Base-by-base conservation (phyloP, 2,329 filamentous ascomycete species). In the Colletotrichum sp. region DNA sequence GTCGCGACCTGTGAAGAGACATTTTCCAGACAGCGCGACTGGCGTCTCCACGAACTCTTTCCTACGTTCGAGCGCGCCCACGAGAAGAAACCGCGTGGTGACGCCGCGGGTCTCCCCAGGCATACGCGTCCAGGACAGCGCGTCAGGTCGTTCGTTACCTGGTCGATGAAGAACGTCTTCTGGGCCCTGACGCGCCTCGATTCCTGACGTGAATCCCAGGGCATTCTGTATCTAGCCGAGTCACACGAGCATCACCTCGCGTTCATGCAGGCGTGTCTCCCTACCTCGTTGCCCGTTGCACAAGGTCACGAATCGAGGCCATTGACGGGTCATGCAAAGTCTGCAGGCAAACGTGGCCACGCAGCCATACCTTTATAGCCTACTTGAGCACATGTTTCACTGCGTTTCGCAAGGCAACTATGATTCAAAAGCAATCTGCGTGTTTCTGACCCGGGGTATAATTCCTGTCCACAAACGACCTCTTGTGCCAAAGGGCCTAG, bases 391-490 rank as follows among this genome's bases (percentile, higher is more conserved):
- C 28, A 36, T 7, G n/a, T 12, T 21, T 9, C 60, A 38, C 32
- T 4, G 32, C 5, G 30, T 16, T 28, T 6, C 24, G 4, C 16
- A 15, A 21, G n/a, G 10, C 18, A 38, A 13, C 21, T 6, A 7
- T 2, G 0, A 34, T 13, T 48, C 3, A 28, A 28, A 26, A 65
- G 12, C 28, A 60, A 24, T 57, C 28, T 34, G 21, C 48, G 21
- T 60, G 26, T 61, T 36, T 48, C 38, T 52, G 43, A 63, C 64
- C 52, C 26, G 48, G 74, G 74, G 65, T 74, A 74, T 65, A 68
- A 74, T 65, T 74, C 34, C 58, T 74, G 64, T 61, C 71, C 74
- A 38, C 34, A 61, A 43, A 74, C 71, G 71, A 68, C 64, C 71
- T 67, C 34, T 36, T 69, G 61, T 66, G 24, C 70, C 52, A n/a